Evolutionary conservation across 768 basidiomycete genomes (phyloP).

Genomic region (Lactarius pseudohatsudake): DNA sequence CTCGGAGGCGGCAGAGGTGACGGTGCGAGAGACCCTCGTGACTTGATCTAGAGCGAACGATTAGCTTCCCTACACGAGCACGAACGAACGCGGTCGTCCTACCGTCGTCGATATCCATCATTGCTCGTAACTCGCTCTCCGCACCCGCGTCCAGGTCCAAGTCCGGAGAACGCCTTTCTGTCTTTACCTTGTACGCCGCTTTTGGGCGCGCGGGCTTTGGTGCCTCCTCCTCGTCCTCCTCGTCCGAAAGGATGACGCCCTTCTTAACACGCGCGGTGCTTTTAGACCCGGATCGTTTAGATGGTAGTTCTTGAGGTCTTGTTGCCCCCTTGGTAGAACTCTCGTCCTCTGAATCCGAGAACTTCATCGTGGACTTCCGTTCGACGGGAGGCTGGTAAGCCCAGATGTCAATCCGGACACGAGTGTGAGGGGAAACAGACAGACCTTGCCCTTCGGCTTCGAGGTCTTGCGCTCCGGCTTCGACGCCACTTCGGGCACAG

Average conservation of each 20-base stretch:
- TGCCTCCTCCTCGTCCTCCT: conserved; percentile 54
- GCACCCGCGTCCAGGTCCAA: conserved; percentile 49
- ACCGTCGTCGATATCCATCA: conserved; percentile 84
- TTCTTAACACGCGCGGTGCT: conserved; percentile 43
- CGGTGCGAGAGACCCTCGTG: conserved; percentile 19
- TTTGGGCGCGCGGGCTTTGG: conserved; percentile 39
- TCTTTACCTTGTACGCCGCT: conserved; percentile 32
- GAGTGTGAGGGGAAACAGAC: neutral
- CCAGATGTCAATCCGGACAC: neutral
- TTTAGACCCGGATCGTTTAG: conserved; percentile 20
- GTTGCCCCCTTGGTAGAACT: neutral
- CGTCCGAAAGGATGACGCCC: conserved; percentile 57
- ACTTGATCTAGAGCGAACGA: conserved; percentile 35
- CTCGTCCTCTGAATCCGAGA: conserved; percentile 33
- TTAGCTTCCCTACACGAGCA: conserved; percentile 18
- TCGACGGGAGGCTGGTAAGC: conserved; percentile 35
- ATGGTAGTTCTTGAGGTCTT: conserved; percentile 21
- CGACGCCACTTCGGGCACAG: conserved; percentile 16
- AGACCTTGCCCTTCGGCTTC: conserved; percentile 10
- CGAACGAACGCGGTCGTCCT: neutral
- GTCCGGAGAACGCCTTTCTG: conserved; percentile 43
- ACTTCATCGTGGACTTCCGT: conserved; percentile 33
- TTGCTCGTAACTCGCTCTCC: conserved; percentile 47
- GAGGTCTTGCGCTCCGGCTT: conserved; percentile 17
- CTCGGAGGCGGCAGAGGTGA: conserved; percentile 14